A percentile compares a stretch with the other conserved stretches of the same genome.
These are phyloP conservation scores for Plantago ovata DNA, from an alignment of 257 asterid species.

Conservation along the genomic window DNA sequence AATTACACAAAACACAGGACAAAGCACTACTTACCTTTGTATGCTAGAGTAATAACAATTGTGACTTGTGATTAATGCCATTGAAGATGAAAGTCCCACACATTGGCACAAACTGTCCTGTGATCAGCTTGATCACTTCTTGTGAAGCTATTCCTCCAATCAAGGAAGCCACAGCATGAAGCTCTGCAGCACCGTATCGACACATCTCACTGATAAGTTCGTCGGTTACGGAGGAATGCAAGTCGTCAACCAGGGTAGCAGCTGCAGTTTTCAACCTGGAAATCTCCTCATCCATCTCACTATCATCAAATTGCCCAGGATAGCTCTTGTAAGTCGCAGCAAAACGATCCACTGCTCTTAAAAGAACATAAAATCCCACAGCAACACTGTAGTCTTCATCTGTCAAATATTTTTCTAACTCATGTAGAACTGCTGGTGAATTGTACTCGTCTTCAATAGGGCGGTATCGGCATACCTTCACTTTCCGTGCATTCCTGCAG, in stretches of 20 bases:
- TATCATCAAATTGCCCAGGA: slow-evolving; percentile 92
- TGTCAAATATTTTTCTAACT: slow-evolving; percentile 71
- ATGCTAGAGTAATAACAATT: slow-evolving; percentile 49
- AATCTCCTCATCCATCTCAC: slow-evolving; percentile 94
- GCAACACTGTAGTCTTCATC: slow-evolving; percentile 91
- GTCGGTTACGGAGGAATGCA: slow-evolving; percentile 66
- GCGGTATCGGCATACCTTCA: slow-evolving; percentile 86
- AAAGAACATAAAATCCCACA: slow-evolving; percentile 80
- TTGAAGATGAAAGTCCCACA: slow-evolving; percentile 87
- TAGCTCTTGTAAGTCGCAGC: slow-evolving; percentile 75
- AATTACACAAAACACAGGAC: too few relatives aligned
- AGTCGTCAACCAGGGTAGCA: slow-evolving; percentile 59
- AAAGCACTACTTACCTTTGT: too few relatives aligned
- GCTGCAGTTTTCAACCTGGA: slow-evolving; percentile 86
- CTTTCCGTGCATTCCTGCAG: slow-evolving; percentile 91
- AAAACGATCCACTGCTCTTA: slow-evolving; percentile 90
- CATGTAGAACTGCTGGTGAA: slow-evolving; percentile 64
- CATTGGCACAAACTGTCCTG: slow-evolving; percentile 90
- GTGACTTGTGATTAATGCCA: slow-evolving; percentile 92
- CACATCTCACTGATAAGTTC: slow-evolving; percentile 93
- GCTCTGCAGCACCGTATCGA: slow-evolving; percentile 94
- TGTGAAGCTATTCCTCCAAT: slow-evolving; percentile 96
- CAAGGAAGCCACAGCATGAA: slow-evolving; percentile 89
- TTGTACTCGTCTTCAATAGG: slow-evolving; percentile 80
- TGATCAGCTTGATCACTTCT: slow-evolving; percentile 96